Conservation (phyloP, 441 rosid genomes). For the Isatis lusitanica region DNA sequence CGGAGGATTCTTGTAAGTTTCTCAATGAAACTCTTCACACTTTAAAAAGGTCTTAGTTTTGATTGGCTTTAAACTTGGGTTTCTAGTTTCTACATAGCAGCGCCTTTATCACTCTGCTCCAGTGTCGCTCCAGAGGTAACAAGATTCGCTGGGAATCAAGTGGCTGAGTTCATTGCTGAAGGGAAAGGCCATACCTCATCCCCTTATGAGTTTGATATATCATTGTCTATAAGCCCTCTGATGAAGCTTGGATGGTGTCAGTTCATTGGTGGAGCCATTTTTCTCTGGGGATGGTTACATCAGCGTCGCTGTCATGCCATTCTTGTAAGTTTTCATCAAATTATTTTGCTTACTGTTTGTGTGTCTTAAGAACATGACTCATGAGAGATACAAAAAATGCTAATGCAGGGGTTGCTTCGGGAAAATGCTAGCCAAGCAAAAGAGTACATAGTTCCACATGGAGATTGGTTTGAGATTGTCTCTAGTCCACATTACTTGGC, state of each 20-base stretch:
- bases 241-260: slow-evolving; percentile 53
- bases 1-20: slow-evolving; percentile 66
- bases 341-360: neutral
- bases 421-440: slow-evolving; percentile 34
- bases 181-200: slow-evolving; percentile 41
- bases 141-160: slow-evolving; percentile 42
- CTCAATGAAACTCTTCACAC: neutral
- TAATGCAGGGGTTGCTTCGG: slow-evolving; percentile 55
- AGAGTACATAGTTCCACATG: slow-evolving; percentile 62
- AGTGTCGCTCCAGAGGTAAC: slow-evolving; percentile 44
- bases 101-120: slow-evolving; percentile 67
- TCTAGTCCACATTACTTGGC: slow-evolving; percentile 82
- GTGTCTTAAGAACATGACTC: neutral
- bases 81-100: slow-evolving; percentile 56
- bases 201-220: slow-evolving; percentile 37
- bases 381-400: neutral
- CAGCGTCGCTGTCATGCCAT: slow-evolving; percentile 61
- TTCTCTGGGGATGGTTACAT: slow-evolving; percentile 72
- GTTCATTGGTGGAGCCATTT: slow-evolving; percentile 60
- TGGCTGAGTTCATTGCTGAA: slow-evolving; percentile 44
- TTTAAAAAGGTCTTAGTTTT: neutral
- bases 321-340: slow-evolving; percentile 44
- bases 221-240: slow-evolving; percentile 40
- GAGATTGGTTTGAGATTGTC: slow-evolving; percentile 79
- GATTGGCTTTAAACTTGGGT: neutral